These are phyloP conservation scores for Blastobotrys serpentis DNA, from an alignment of 1,139 yeast species.

Conservation along the genomic window DNA sequence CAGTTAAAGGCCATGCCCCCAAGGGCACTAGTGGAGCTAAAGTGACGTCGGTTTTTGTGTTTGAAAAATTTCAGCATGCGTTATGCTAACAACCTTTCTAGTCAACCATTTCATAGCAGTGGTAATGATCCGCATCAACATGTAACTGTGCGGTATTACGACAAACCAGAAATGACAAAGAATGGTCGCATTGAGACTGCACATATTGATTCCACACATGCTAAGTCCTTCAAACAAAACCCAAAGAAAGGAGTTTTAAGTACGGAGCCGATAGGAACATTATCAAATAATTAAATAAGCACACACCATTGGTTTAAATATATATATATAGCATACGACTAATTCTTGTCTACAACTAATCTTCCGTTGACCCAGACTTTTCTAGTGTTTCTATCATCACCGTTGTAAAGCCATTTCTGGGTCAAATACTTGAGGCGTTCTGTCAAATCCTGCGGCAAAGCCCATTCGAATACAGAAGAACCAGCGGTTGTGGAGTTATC, in stretches of 20 bases:
- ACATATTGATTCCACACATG: background rate
- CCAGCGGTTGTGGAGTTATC: constrained; percentile 20
- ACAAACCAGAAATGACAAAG: background rate
- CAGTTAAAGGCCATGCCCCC: background rate
- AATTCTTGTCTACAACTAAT: constrained; percentile 48
- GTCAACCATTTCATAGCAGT: background rate
- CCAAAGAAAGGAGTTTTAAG: background rate
- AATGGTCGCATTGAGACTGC: background rate
- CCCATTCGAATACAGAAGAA: constrained; percentile 47
- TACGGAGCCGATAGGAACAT: background rate
- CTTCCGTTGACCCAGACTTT: constrained; percentile 84
- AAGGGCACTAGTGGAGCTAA: background rate
- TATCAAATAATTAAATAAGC: background rate
- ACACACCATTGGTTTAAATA: background rate
- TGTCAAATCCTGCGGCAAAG: constrained; percentile 34
- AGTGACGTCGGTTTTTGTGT: background rate
- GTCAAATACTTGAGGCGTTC: constrained; percentile 44
- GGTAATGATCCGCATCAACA: background rate
- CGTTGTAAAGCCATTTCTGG: constrained; percentile 91
- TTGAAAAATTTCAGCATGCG: too few species aligned
- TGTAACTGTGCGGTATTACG: constrained; percentile 1
- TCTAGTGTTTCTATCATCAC: constrained; percentile 85
- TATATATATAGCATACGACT: constrained; percentile 4
- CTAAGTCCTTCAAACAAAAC: background rate
- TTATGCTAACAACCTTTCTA: too few species aligned